Evolutionary conservation across 2,329 filamentous ascomycete genomes (phyloP).

Genomic region (Leptographium wingfieldii): DNA sequence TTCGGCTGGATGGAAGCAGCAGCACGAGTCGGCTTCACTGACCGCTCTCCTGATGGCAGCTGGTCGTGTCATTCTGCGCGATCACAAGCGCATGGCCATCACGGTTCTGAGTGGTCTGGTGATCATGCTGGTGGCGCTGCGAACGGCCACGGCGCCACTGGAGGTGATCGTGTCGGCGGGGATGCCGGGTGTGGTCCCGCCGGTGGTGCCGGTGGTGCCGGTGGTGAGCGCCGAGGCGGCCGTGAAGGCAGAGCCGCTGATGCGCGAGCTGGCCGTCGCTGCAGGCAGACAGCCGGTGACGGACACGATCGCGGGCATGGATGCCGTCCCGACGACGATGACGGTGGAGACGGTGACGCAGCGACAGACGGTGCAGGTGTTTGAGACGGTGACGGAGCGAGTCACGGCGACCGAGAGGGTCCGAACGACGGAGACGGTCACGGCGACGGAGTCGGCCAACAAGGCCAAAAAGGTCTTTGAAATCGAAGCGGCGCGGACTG

Average conservation of each 20-base stretch:
- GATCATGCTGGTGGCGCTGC: constrained; percentile 32
- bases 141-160: constrained; percentile 15
- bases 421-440: neutral
- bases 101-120: constrained; percentile 40
- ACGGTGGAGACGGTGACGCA: constrained; percentile 7
- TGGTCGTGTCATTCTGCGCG: constrained; percentile 38
- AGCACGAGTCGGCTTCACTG: constrained; percentile 32
- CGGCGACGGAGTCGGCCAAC: neutral
- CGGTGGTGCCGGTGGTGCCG: neutral
- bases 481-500: neutral
- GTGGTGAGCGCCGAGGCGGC: neutral
- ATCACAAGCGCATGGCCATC: constrained; percentile 49
- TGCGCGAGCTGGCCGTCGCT: too few relatives aligned
- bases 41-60: constrained; percentile 42
- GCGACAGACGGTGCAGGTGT: constrained; percentile 14
- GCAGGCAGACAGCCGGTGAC: too few relatives aligned
- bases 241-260: too few relatives aligned
- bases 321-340: too few relatives aligned
- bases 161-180: neutral
- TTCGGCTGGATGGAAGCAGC: neutral
- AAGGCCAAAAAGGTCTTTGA: neutral
- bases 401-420: constrained; percentile 14
- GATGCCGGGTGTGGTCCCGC: neutral
- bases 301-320: too few relatives aligned
- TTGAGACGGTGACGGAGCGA: constrained; percentile 16